Evolutionary conservation across 78 protist genomes (phyloP), one percentile per base, ranked within the genome.

Genomic region (Planoprotostelium fungivorum): DNA sequence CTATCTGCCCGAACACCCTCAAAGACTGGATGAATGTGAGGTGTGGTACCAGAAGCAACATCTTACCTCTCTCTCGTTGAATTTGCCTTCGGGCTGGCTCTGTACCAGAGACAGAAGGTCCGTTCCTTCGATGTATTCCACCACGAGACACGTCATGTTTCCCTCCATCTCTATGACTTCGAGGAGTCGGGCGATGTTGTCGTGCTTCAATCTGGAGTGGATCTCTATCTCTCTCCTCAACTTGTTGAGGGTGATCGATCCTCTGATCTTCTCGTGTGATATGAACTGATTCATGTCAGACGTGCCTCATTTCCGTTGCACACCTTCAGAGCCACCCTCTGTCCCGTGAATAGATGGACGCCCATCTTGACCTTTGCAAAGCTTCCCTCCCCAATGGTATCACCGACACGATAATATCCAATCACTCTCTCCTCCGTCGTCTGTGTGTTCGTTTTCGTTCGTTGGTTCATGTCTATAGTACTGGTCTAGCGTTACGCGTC

Each of bases 31-130:
- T 87, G n/a, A n/a, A n/a, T n/a, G n/a, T n/a, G n/a, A n/a, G n/a
- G n/a, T n/a, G n/a, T n/a, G n/a, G n/a, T n/a, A n/a, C n/a, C n/a
- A n/a, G n/a, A n/a, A n/a, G n/a, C n/a, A n/a, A n/a, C n/a, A n/a
- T n/a, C n/a, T n/a, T n/a, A n/a, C n/a, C n/a, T n/a, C n/a, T n/a
- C n/a, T n/a, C 35, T 91, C 94, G 51, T 87, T 86, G 36, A 90
- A 84, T 5, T 16, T 5, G 31, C 16, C 31, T 38, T 38, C 86
- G 63, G 88, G 93, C 36, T 91, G 84, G 1, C 89, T 86, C 29
- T 88, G 91, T 1, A 93, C 88, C 38, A 88, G 94, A 73, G 94
- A 96, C 37, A 93, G 88, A 36, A 93, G 29, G 36, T 93, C 95
- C 0, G 90, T 91, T 29, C 92, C 92, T 10, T 91, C 90, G 28